Evolutionary conservation across 768 basidiomycete genomes (phyloP).

Genomic region (Porpolomopsis calyptriformis): DNA sequence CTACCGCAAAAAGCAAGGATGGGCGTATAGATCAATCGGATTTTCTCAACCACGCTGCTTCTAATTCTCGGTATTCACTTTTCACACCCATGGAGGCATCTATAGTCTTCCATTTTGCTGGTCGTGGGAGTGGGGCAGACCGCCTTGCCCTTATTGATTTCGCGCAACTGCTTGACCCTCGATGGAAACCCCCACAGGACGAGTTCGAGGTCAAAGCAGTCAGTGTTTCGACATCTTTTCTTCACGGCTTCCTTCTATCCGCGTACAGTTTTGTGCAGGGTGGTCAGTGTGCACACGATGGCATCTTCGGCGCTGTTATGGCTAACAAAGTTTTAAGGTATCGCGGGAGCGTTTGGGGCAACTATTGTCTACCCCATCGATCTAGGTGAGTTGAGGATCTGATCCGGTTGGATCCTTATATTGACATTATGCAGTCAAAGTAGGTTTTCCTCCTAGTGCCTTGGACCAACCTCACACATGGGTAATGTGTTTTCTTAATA

Average conservation of each 20-base stretch:
- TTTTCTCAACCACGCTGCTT: conserved; percentile 82
- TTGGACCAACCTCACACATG: conserved; percentile 4
- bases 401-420: not conserved
- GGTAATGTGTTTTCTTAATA: conserved; percentile 16
- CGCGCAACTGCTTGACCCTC: conserved; percentile 83
- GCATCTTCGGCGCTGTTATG: conserved; percentile 6
- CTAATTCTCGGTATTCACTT: conserved; percentile 82
- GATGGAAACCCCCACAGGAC: conserved; percentile 68
- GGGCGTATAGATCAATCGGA: conserved; percentile 94
- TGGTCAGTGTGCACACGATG: conserved; percentile 30
- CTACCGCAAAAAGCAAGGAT: conserved; percentile 82
- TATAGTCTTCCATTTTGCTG: conserved; percentile 96
- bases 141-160: conserved; percentile 85
- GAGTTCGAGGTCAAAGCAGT: conserved; percentile 27
- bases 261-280: conserved; percentile 84
- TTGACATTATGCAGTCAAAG: conserved; percentile 61
- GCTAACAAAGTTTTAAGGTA: conserved; percentile 34
- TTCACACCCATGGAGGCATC: conserved; percentile 98
- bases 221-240: conserved; percentile 28
- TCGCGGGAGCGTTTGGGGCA: conserved; percentile 90
- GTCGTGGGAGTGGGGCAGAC: conserved; percentile 58
- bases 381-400: conserved; percentile 47
- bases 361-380: conserved; percentile 98
- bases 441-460: conserved; percentile 22
- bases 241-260: conserved; percentile 55